phyloP scores from a whole-genome alignment of 176 grass and related monocot species.

The Triticum monococcum region DNA sequence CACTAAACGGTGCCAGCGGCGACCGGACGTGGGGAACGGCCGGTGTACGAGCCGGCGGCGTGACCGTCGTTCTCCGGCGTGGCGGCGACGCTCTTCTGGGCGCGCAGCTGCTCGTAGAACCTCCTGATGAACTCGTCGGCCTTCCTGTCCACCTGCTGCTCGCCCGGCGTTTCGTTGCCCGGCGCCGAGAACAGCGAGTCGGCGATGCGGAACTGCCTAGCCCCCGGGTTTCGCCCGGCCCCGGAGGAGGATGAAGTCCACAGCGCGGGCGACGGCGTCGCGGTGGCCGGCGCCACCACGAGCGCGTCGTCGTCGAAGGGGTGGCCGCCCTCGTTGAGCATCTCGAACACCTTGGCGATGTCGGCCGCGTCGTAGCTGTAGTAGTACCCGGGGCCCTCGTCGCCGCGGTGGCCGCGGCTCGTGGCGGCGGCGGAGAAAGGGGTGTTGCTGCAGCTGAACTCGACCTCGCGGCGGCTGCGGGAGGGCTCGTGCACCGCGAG shows the following conservation, averaged over 20 bases:
- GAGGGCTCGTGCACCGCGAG: conserved; percentile 49
- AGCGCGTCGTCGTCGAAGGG: conserved; percentile 15
- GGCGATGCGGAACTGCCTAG: conserved; percentile 36
- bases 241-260: neutral
- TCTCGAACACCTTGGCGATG: conserved; percentile 64
- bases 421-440: conserved; percentile 32
- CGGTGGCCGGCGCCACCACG: neutral
- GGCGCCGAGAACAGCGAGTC: conserved; percentile 41
- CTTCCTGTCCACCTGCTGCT: conserved; percentile 52
- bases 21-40: neutral
- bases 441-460: conserved; percentile 97
- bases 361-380: conserved; percentile 62
- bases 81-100: conserved; percentile 52
- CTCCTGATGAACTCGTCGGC: conserved; percentile 71
- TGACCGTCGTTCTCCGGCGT: conserved; percentile 48
- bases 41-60: conserved; percentile 22
- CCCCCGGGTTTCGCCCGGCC: no score
- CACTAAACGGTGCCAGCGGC: conserved; percentile 7
- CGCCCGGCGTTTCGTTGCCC: neutral
- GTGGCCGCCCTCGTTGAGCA: conserved; percentile 37
- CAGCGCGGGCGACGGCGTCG: conserved; percentile 28
- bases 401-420: neutral
- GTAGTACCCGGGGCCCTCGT: conserved; percentile 8
- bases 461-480: conserved; percentile 52
- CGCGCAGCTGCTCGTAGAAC: conserved; percentile 82